A percentile compares a stretch with the other conserved stretches of the same genome.
Conservation (phyloP, 495 filamentous ascomycete species). For the Neurospora intermedia region DNA sequence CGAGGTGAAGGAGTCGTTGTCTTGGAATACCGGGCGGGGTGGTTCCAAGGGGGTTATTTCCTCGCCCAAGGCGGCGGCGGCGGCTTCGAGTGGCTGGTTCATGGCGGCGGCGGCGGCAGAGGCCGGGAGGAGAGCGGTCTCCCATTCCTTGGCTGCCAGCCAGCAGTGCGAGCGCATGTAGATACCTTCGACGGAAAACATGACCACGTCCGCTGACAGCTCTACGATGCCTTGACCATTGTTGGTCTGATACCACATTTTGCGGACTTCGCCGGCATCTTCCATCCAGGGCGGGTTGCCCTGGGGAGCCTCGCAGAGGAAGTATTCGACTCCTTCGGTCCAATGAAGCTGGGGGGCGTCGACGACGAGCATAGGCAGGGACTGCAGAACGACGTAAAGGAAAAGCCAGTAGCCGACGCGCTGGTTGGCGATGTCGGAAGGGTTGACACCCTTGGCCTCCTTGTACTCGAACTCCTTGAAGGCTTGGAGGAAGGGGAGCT, state of each 20-base stretch:
- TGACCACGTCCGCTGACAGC: conserved; percentile 70
- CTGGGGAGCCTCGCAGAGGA: conserved; percentile 83
- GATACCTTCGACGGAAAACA: conserved; percentile 80
- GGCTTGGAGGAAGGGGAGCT: conserved; percentile 57
- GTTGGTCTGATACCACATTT: conserved; percentile 72
- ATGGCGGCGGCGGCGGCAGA: neutral
- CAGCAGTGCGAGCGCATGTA: conserved; percentile 91
- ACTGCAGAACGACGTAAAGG: conserved; percentile 82
- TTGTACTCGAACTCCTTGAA: conserved; percentile 79
- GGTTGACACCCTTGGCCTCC: conserved; percentile 55
- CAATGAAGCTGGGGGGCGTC: conserved; percentile 73
- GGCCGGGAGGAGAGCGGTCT: conserved; percentile 10
- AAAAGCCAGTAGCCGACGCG: conserved; percentile 90
- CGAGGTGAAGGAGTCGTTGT: neutral
- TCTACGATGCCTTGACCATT: conserved; percentile 55
- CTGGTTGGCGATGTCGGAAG: conserved; percentile 64
- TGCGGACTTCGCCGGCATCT: conserved; percentile 50
- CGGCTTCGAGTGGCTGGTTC: neutral
- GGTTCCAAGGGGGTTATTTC: conserved; percentile 25
- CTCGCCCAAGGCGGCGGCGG: neutral
- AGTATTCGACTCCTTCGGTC: conserved; percentile 83
- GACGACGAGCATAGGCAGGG: conserved; percentile 78
- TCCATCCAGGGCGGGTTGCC: conserved; percentile 79
- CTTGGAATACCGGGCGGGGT: conserved; percentile 22
- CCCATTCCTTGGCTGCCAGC: conserved; percentile 70